Conservation (phyloP, 2,329 filamentous ascomycete genomes). For the Fusarium sp. region DNA sequence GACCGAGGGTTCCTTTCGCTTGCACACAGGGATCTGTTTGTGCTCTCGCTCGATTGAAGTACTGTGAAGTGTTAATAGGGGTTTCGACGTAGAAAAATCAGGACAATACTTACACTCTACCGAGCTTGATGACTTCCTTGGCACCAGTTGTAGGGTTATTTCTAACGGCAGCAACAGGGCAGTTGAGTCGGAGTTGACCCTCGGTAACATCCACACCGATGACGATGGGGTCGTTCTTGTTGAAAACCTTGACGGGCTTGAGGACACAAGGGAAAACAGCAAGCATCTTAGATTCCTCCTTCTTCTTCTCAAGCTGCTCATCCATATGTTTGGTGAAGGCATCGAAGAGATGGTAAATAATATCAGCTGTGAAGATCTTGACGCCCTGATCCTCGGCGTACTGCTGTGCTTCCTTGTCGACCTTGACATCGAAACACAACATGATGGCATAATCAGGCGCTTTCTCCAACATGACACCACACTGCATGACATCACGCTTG, state of each 20-base stretch:
- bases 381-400: conserved; percentile 95
- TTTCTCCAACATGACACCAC: conserved; percentile 97
- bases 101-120: conserved; percentile 83
- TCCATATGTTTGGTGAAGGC: conserved; percentile 96
- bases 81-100: conserved; percentile 34
- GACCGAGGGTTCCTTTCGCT: conserved; percentile 96
- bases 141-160: conserved; percentile 80
- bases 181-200: conserved; percentile 85
- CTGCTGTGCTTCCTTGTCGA: conserved; percentile 92
- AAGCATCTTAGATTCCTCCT: conserved; percentile 94
- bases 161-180: conserved; percentile 89
- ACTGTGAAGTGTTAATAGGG: conserved; percentile 63
- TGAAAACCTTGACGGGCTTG: conserved; percentile 91
- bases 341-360: conserved; percentile 99
- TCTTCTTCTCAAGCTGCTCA: conserved; percentile 86
- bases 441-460: conserved; percentile 96
- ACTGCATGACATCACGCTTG: conserved; percentile 97
- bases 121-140: conserved; percentile 87
- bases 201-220: conserved; percentile 96
- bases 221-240: conserved; percentile 96
- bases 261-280: conserved; percentile 98
- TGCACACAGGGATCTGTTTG: conserved; percentile 92
- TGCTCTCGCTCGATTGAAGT: conserved; percentile 97
- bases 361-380: conserved; percentile 98
- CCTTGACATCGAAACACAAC: conserved; percentile 99